Percentiles rank a stretch among this genome's conserved stretches.
phyloP scores from a whole-genome alignment of 441 rosid genomes.

The Macaranga tanarius region DNA sequence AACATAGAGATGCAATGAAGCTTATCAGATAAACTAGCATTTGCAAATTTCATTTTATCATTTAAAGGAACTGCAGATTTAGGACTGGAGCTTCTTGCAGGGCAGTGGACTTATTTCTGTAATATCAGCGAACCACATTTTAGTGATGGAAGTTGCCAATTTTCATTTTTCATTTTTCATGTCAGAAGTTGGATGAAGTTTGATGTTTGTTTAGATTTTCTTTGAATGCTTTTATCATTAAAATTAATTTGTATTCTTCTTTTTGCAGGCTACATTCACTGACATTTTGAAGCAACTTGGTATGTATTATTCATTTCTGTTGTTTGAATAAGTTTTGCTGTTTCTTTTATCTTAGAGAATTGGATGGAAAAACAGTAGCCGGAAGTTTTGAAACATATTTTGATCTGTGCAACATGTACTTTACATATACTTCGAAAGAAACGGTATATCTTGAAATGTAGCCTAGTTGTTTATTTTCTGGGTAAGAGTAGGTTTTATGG shows the following conservation, averaged over 20 bases:
- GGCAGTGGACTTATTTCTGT: not conserved
- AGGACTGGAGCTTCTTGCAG: not conserved
- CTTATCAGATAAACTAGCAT: not conserved
- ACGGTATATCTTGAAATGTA: not conserved
- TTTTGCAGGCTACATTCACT: conserved; percentile 90
- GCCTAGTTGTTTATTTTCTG: not conserved
- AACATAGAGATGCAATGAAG: not conserved
- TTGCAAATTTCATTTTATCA: not conserved
- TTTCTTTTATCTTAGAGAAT: not conserved
- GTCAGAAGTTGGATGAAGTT: not conserved
- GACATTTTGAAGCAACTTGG: conserved; percentile 89
- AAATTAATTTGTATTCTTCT: conserved; percentile 17
- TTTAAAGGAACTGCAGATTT: not conserved
- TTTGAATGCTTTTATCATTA: not conserved
- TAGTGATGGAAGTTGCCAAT: not conserved
- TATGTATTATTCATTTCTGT: conserved; percentile 34
- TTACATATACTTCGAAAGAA: not conserved
- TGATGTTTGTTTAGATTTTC: conserved; percentile 3
- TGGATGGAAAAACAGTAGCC: not conserved
- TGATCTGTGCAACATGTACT: too few species aligned
- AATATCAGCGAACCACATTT: not conserved
- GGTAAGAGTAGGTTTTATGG: not conserved
- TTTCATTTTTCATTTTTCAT: too few species aligned
- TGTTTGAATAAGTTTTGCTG: not conserved
- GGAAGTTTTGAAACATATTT: not conserved